These are phyloP conservation scores for Solanum virginianum DNA, from an alignment of 257 asterid genomes.

Conservation along the genomic window DNA sequence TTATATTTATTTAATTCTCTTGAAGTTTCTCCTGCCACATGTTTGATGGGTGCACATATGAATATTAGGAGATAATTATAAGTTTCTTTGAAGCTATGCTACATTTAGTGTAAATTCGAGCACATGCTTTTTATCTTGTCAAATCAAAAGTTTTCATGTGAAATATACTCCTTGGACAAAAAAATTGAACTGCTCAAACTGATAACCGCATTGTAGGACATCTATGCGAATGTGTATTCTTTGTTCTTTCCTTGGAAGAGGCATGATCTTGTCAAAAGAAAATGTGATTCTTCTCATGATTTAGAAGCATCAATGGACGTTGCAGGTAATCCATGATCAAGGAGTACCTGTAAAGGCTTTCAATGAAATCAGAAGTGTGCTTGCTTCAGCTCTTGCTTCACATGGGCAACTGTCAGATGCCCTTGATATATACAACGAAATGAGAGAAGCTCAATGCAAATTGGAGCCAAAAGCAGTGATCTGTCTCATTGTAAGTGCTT, in stretches of 20 bases:
- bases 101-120: not conserved
- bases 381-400: conserved; percentile 80
- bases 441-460: conserved; percentile 31
- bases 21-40: not conserved
- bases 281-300: not conserved
- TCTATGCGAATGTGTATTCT: not conserved
- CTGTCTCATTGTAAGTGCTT: conserved; percentile 59
- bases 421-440: conserved; percentile 50
- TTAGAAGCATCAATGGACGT: conserved; percentile 3
- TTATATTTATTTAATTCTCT: not conserved
- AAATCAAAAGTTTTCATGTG: not conserved
- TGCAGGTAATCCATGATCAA: conserved; percentile 44
- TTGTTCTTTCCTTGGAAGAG: not conserved
- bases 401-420: conserved; percentile 70
- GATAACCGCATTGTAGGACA: not conserved
- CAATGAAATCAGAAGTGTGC: conserved; percentile 55
- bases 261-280: not conserved
- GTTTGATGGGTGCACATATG: not conserved
- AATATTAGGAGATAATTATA: not conserved
- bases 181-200: not conserved
- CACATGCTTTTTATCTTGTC: not conserved
- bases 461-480: conserved; percentile 54
- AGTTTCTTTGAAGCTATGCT: not conserved
- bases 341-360: conserved; percentile 37
- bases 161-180: not conserved